Base-by-base conservation (phyloP, 208 protist species). In the Plasmodiophora brassicae region DNA sequence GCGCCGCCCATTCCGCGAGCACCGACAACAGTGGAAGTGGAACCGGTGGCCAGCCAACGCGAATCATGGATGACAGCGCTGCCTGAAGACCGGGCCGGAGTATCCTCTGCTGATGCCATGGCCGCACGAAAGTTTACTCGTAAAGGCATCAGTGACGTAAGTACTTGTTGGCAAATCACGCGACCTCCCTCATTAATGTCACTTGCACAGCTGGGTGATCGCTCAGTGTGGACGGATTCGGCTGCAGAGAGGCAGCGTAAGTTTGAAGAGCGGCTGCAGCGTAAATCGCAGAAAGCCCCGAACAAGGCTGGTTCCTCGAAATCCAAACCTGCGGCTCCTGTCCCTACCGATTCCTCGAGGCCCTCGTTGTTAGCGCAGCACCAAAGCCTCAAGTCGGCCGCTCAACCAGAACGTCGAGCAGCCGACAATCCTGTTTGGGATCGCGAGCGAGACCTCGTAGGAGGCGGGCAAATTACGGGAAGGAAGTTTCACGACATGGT, bases 151-250 rank as follows among this genome's bases (percentile, higher is more conserved):
- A 5, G 14, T 32, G 65, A 78, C 5, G 65, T 78, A 5, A 78
- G 20, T 78, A 5, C n/a, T 32, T 5, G 32, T 38, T n/a, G 10
- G 5, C 32, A 32, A 44, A 44, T 78, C n/a, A 38, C 14, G 14
- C 20, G 20, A 38, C n/a, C 10, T 38, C 65, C 41, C 5, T 78
- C 32, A 78, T 32, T 78, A 38, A 78, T 78, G 5, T 5, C 5
- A 44, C 41, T 78, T n/a, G n/a, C n/a, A n/a, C n/a, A 78, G 65
- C 32, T 78, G 32, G 65, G 65, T 44, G 65, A 78, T 78, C 65
- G n/a, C 14, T 78, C 65, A 38, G 5, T 32, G 14, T 78, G 65
- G 65, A 78, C 65, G 32, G 65, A 78, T 32, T 36, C 65, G 14
- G 65, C 65, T 44, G n/a, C 65, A 36, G 65, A 78, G 32, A 78